A percentile compares a stretch with the other conserved stretches of the same genome.
Evolutionary conservation across 176 grass and related monocot species (phyloP).

Genomic region (Thalia dealbata): DNA sequence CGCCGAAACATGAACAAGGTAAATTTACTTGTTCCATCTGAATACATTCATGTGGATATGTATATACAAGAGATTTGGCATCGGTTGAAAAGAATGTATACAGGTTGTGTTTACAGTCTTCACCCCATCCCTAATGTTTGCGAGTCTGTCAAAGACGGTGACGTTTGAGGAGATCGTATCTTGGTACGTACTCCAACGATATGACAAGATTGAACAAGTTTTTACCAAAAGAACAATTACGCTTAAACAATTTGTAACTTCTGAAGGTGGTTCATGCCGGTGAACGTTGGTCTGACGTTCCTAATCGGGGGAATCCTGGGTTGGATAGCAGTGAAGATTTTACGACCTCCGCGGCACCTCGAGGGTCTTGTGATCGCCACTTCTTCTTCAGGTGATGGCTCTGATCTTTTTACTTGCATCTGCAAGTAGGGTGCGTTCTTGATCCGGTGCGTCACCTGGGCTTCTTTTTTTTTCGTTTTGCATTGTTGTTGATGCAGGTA

Average conservation of each 20-base stretch:
- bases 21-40: not conserved
- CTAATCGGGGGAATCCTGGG: slow-evolving; percentile 49
- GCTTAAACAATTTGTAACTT: slow-evolving; percentile 1
- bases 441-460: no score
- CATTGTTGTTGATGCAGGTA: slow-evolving; percentile 33
- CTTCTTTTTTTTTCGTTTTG: no score
- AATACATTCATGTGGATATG: no score
- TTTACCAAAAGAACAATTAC: not conserved
- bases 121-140: slow-evolving; percentile 67
- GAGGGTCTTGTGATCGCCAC: slow-evolving; percentile 51
- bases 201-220: not conserved
- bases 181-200: slow-evolving; percentile 30
- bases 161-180: slow-evolving; percentile 61
- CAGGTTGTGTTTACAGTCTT: slow-evolving; percentile 83
- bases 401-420: not conserved
- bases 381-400: slow-evolving; percentile 49
- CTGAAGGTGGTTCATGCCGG: slow-evolving; percentile 92
- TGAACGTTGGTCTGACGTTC: slow-evolving; percentile 76
- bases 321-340: slow-evolving; percentile 52
- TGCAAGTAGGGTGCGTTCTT: not conserved
- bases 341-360: slow-evolving; percentile 52
- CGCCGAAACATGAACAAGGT: slow-evolving; percentile 89
- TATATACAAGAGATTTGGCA: no score
- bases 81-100: no score
- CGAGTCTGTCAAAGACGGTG: slow-evolving; percentile 65